Base-by-base conservation (phyloP, 2,329 filamentous ascomycete genomes). In the Exophiala bonariae region DNA sequence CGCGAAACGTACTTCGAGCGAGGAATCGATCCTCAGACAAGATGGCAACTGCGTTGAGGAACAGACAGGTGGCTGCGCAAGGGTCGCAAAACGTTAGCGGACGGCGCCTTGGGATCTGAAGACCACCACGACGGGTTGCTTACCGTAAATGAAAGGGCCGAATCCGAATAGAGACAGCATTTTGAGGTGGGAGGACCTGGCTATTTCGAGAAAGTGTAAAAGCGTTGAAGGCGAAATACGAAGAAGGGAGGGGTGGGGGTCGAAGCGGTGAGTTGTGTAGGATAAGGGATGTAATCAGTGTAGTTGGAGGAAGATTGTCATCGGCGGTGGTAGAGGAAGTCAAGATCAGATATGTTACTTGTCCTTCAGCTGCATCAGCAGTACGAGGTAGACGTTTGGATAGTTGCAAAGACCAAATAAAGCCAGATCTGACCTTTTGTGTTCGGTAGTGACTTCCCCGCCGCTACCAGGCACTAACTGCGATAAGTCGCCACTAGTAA, bases 1-100 rank as follows among this genome's bases (percentile, higher is more conserved):
- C 17, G 16, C 9, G 13, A 28, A 18, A 52, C 52, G 23, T 55
- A 55, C 72, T 90, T 70, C 89, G 83, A 47, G 85, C 87, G 58
- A 96, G 87, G 70, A 96, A 96, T 54, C 90, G 86, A 72, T 96
- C 90, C 81, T 96, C 91, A 61, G 89, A 95, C 57, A 97, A 86
- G 64, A 96, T 83, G 55, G 91, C 89, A 65, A 97, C 86, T 58
- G 89, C 89, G 71, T 99, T 99, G 71, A 93, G 84, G 66, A 97
- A 81, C 63, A 97, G 88, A 36, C 52, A 55, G 33, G 38, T 47
- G 14, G 52, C 52, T 55, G 20, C 19, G 11, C 17, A 66, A 95
- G 78, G 28, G 30, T 36, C n/a, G 45, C 33, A 18, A 20, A 17
- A 10, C 19, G 49, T 54, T 26, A 50, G 50, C 23, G 23, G 23